Evolutionary conservation across 176 grass and related monocot genomes (phyloP).

Genomic region (Oryza meridionalis): DNA sequence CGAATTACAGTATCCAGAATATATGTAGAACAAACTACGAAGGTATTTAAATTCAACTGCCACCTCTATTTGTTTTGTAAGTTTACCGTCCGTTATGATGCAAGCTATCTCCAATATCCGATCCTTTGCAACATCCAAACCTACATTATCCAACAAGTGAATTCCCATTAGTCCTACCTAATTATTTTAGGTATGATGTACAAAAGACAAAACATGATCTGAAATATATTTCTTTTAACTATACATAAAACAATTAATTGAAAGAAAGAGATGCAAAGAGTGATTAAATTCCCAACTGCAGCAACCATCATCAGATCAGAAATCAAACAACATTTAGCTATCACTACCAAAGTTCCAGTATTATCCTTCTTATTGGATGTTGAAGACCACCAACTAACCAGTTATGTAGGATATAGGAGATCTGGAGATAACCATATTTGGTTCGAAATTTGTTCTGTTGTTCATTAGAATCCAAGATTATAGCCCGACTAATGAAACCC

Average conservation of each 20-base stretch:
- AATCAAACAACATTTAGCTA: neutral
- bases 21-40: slow-evolving; percentile 22
- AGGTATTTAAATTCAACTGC: slow-evolving; percentile 14
- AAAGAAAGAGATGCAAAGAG: slow-evolving; percentile 10
- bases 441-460: neutral
- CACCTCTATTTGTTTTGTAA: slow-evolving; percentile 83
- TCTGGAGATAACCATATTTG: neutral
- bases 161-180: slow-evolving; percentile 5
- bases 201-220: slow-evolving; percentile 17
- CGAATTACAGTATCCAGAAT: neutral
- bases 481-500: neutral
- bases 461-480: neutral
- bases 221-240: neutral
- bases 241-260: neutral
- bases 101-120: slow-evolving; percentile 94
- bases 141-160: slow-evolving; percentile 47
- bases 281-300: neutral
- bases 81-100: slow-evolving; percentile 85
- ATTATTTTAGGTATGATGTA: slow-evolving; percentile 1
- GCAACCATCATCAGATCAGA: neutral
- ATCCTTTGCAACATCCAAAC: slow-evolving; percentile 81
- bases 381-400: neutral
- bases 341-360: neutral
- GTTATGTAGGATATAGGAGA: neutral
- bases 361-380: neutral